A percentile compares a stretch with the other conserved stretches of the same genome.
These are phyloP conservation scores for Cladosporium sp. DNA, from an alignment of 2,329 filamentous ascomycete species.

Conservation along the genomic window DNA sequence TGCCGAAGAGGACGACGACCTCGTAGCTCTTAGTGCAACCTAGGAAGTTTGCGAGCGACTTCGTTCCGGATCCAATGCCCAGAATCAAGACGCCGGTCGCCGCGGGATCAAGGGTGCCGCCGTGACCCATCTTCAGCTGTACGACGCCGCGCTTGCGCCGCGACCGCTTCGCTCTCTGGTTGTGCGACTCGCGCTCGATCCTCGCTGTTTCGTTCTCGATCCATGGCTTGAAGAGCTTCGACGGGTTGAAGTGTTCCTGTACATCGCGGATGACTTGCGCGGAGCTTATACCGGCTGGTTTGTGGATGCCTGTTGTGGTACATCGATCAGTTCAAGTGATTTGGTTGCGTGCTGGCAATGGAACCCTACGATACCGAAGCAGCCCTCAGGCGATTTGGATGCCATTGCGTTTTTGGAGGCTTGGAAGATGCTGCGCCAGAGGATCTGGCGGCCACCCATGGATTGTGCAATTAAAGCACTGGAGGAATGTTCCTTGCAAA, in stretches of 20 bases:
- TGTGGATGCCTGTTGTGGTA: constrained; percentile 70
- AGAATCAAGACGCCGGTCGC: constrained; percentile 89
- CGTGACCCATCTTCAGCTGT: constrained; percentile 90
- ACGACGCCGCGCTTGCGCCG: constrained; percentile 50
- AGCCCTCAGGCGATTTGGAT: constrained; percentile 46
- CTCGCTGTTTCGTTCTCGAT: constrained; percentile 56
- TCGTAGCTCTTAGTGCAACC: constrained; percentile 92
- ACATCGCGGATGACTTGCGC: constrained; percentile 86
- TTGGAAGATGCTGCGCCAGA: constrained; percentile 19
- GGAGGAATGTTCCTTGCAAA: no score
- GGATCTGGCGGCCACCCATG: constrained; percentile 21
- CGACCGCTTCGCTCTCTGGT: constrained; percentile 51
- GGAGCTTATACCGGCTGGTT: constrained; percentile 79
- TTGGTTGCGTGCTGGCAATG: constrained; percentile 15
- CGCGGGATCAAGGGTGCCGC: constrained; percentile 88
- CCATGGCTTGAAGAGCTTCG: constrained; percentile 70
- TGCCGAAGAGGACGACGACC: constrained; percentile 80
- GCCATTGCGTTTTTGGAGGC: background rate
- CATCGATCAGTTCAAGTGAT: constrained; percentile 10
- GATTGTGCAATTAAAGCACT: background rate
- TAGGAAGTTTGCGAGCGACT: constrained; percentile 70
- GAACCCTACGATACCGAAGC: constrained; percentile 48
- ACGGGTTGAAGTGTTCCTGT: constrained; percentile 77
- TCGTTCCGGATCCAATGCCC: constrained; percentile 82
- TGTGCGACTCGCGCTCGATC: constrained; percentile 51